Conservation (phyloP, 768 basidiomycete species). For the Termitomyces sp. region DNA sequence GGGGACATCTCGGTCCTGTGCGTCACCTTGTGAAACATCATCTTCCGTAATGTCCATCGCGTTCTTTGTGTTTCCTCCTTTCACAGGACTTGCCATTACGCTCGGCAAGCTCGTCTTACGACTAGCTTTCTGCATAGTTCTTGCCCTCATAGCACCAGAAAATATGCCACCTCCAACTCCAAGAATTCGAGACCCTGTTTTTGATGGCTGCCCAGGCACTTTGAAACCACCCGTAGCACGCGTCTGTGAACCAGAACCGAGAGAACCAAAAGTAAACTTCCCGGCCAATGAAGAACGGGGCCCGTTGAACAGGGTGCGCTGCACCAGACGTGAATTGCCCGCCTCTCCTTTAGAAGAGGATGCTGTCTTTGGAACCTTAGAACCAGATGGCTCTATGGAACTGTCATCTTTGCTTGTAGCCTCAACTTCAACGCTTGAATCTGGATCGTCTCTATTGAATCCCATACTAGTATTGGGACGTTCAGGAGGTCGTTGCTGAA, state of each 20-base stretch:
- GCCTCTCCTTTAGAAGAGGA: constrained; percentile 1
- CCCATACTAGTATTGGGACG: constrained; percentile 69
- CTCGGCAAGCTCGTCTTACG: constrained; percentile 40
- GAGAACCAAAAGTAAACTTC: constrained; percentile 9
- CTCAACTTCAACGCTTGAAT: constrained; percentile 16
- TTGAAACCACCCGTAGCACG: constrained; percentile 12
- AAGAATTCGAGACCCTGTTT: constrained; percentile 7
- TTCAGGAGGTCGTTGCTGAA: constrained; percentile 59
- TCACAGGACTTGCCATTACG: constrained; percentile 45
- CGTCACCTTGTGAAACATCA: not conserved
- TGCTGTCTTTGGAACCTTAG: not conserved
- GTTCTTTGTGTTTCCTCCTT: constrained; percentile 24
- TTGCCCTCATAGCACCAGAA: constrained; percentile 18
- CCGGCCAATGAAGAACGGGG: constrained; percentile 7
- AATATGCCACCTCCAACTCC: constrained; percentile 13
- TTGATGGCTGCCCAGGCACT: constrained; percentile 3
- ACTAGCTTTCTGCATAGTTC: constrained; percentile 33
- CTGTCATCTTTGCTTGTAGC: constrained; percentile 8
- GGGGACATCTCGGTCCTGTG: constrained; percentile 6
- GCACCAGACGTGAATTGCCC: constrained; percentile 1
- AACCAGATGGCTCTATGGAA: not conserved
- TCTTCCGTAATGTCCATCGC: constrained; percentile 16
- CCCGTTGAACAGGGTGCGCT: constrained; percentile 5
- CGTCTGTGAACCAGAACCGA: constrained; percentile 11
- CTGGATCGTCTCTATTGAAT: constrained; percentile 40